Percentiles rank a stretch among this genome's conserved stretches.
Evolutionary conservation across 148 eudicot species (phyloP).

Genomic region (Nepenthes gracilis): DNA sequence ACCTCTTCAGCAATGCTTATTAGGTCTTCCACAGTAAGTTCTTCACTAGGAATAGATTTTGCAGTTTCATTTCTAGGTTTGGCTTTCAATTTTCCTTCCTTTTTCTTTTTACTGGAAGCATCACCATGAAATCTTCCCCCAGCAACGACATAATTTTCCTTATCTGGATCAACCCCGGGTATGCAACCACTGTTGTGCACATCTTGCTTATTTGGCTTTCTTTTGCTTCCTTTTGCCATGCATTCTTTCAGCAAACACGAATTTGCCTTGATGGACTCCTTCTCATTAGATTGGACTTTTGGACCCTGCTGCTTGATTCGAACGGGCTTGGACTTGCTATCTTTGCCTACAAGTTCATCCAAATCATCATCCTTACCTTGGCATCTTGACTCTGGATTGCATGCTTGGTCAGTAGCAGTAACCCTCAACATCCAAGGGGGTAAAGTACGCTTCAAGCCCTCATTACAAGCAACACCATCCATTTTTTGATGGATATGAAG

Average conservation of each 20-base stretch:
- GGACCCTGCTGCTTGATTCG: conserved; percentile 3
- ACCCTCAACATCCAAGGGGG: conserved; percentile 64
- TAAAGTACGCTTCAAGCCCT: conserved; percentile 26
- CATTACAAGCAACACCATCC: background rate
- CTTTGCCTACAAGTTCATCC: conserved; percentile 9
- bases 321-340: conserved; percentile 10
- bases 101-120: conserved; percentile 11
- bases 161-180: conserved; percentile 10
- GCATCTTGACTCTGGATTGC: conserved; percentile 13
- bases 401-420: conserved; percentile 19
- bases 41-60: conserved; percentile 28
- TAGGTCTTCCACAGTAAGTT: conserved; percentile 62
- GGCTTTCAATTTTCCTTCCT: conserved; percentile 8
- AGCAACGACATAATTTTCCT: conserved; percentile 15
- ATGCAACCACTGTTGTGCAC: background rate
- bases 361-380: conserved; percentile 12
- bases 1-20: conserved; percentile 80
- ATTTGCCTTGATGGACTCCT: conserved; percentile 4
- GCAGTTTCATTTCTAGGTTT: conserved; percentile 14
- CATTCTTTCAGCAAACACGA: conserved; percentile 14
- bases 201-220: conserved; percentile 8
- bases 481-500: background rate
- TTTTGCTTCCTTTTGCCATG: conserved; percentile 18
- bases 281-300: conserved; percentile 10
- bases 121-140: conserved; percentile 10